Percentiles rank a stretch among this genome's conserved stretches.
Evolutionary conservation across 2,329 filamentous ascomycete genomes (phyloP).

Genomic region (Tolypocladium ovalisporum): DNA sequence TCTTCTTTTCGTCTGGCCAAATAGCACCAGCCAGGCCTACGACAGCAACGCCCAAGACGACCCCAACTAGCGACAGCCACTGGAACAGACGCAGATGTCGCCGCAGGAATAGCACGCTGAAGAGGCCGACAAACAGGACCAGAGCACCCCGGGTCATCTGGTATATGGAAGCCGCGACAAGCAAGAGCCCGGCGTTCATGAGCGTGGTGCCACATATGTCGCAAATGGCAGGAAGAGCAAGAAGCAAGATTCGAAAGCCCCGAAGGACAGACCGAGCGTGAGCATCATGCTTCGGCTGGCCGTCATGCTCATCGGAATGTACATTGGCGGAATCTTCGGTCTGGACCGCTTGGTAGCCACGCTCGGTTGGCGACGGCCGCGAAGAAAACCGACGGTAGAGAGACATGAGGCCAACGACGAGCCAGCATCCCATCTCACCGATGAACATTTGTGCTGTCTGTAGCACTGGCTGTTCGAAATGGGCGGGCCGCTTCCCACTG

Average conservation of each 20-base stretch:
- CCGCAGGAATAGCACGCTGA: slow-evolving; percentile 84
- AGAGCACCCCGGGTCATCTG: slow-evolving; percentile 96
- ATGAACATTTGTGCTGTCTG: slow-evolving; percentile 98
- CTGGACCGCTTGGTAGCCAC: slow-evolving; percentile 57
- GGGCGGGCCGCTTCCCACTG: slow-evolving; percentile 52
- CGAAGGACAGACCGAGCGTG: slow-evolving; percentile 48
- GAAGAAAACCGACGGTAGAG: slow-evolving; percentile 50
- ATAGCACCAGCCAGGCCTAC: slow-evolving; percentile 85
- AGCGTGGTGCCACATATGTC: slow-evolving; percentile 92
- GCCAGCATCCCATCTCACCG: slow-evolving; percentile 91
- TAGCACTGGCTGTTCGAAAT: slow-evolving; percentile 90
- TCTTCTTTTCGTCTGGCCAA: slow-evolving; percentile 54
- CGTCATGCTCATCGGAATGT: slow-evolving; percentile 6
- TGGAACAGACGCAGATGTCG: slow-evolving; percentile 77
- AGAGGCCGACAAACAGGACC: slow-evolving; percentile 89
- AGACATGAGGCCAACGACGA: slow-evolving; percentile 64
- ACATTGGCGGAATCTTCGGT: slow-evolving; percentile 28
- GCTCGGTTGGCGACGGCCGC: slow-evolving; percentile 28
- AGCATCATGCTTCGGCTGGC: slow-evolving; percentile 31
- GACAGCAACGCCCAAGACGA: slow-evolving; percentile 77
- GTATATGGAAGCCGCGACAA: slow-evolving; percentile 93
- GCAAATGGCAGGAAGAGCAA: slow-evolving; percentile 80
- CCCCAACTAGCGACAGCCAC: slow-evolving; percentile 79
- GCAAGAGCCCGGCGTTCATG: slow-evolving; percentile 91
- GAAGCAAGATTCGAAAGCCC: slow-evolving; percentile 61